Evolutionary conservation across 2,329 filamentous ascomycete genomes (phyloP).

Genomic region (Fusarium praegraminearum): DNA sequence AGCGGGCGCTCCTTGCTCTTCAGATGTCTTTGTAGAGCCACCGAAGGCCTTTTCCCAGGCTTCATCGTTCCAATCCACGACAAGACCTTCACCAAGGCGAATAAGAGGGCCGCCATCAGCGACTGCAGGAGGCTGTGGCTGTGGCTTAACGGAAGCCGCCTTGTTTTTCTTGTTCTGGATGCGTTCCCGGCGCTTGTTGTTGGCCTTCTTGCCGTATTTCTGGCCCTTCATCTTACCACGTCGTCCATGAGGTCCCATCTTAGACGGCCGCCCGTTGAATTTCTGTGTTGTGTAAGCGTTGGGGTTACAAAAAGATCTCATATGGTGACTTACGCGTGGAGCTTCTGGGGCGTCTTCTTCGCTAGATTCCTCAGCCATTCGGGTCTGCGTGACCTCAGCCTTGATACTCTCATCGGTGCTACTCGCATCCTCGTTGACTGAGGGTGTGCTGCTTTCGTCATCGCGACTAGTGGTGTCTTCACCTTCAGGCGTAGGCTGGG

Average conservation of each 20-base stretch:
- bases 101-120: slow-evolving; percentile 73
- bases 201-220: slow-evolving; percentile 63
- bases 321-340: slow-evolving; percentile 43
- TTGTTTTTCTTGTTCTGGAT: slow-evolving; percentile 56
- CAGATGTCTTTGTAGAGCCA: slow-evolving; percentile 52
- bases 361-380: slow-evolving; percentile 70
- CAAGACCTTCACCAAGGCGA: slow-evolving; percentile 83
- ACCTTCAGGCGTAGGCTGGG: slow-evolving; percentile 56
- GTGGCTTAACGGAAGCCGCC: slow-evolving; percentile 49
- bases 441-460: slow-evolving; percentile 60
- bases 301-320: background rate
- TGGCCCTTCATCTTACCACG: slow-evolving; percentile 64
- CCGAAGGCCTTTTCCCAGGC: slow-evolving; percentile 79
- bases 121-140: slow-evolving; percentile 55
- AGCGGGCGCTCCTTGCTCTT: slow-evolving; percentile 70
- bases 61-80: slow-evolving; percentile 85
- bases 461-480: slow-evolving; percentile 64
- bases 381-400: slow-evolving; percentile 55
- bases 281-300: slow-evolving; percentile 20
- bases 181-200: slow-evolving; percentile 62
- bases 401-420: slow-evolving; percentile 63
- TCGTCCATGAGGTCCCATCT: slow-evolving; percentile 52
- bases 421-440: slow-evolving; percentile 64
- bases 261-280: slow-evolving; percentile 43
- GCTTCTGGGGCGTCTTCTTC: slow-evolving; percentile 61